A percentile compares a stretch with the other conserved stretches of the same genome.
These are phyloP conservation scores for Magnusiomyces suaveolens DNA, from an alignment of 1,139 yeast genomes.

Conservation along the genomic window DNA sequence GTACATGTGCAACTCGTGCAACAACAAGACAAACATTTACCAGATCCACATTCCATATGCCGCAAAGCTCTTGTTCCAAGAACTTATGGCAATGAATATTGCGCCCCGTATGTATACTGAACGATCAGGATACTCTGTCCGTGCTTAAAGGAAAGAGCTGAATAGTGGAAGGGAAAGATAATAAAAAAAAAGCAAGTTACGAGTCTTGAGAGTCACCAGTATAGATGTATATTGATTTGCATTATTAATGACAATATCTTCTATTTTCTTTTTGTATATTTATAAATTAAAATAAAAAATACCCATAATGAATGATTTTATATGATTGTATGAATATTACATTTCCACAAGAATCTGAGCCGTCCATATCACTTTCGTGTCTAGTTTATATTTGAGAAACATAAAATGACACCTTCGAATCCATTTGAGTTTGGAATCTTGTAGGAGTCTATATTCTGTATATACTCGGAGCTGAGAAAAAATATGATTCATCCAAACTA, in stretches of 20 bases:
- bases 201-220: too few relatives aligned
- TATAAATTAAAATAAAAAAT: conserved; percentile 6
- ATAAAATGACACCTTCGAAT: conserved; percentile 84
- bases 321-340: not conserved
- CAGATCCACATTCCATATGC: conserved; percentile 97
- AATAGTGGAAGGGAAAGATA: too few relatives aligned
- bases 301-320: not conserved
- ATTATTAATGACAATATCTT: too few relatives aligned
- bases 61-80: conserved; percentile 92
- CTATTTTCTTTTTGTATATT: not conserved
- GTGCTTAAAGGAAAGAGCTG: conserved; percentile 17
- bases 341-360: too few relatives aligned
- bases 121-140: conserved; percentile 32
- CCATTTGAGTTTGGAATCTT: conserved; percentile 86
- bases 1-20: conserved; percentile 96
- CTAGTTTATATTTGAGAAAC: conserved; percentile 77
- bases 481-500: not conserved
- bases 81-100: conserved; percentile 97
- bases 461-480: conserved; percentile 87
- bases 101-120: conserved; percentile 39
- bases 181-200: too few relatives aligned
- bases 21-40: conserved; percentile 94
- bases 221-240: too few relatives aligned
- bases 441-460: conserved; percentile 88
- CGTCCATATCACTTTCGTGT: conserved; percentile 58